Conservation (phyloP, 1,284 basidiomycete genomes). For the Melampsora abietis-canadensis region DNA sequence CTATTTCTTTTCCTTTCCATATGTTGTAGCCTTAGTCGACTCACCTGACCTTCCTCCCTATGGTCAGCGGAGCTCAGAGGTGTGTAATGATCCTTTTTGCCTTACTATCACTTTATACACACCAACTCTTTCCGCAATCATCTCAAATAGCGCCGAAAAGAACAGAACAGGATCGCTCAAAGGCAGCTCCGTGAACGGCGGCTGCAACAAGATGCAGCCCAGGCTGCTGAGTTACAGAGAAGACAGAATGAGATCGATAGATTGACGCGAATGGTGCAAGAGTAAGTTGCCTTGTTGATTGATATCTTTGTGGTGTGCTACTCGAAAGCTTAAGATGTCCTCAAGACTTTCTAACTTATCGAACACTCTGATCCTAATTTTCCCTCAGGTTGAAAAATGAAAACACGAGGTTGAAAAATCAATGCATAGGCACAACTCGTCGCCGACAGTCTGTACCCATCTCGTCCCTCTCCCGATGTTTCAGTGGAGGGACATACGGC, state of each 20-base stretch:
- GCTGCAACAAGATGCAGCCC: conserved; percentile 41
- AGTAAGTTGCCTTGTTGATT: conserved; percentile 16
- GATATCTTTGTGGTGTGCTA: too few species aligned
- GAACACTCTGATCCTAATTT: neutral
- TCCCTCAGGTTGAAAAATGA: conserved; percentile 24
- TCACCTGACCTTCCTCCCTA: conserved; percentile 41
- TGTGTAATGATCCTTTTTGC: neutral
- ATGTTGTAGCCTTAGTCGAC: conserved; percentile 33
- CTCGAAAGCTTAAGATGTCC: neutral
- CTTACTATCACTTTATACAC: neutral
- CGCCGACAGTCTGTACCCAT: conserved; percentile 43
- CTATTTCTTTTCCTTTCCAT: neutral
- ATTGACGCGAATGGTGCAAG: conserved; percentile 23
- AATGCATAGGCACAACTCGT: conserved; percentile 10
- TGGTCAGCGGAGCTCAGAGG: conserved; percentile 43
- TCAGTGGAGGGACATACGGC: conserved; percentile 16
- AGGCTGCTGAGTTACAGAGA: conserved; percentile 27
- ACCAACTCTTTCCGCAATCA: neutral
- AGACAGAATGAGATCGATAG: conserved; percentile 39
- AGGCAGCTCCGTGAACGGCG: conserved; percentile 41
- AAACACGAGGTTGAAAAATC: conserved; percentile 33
- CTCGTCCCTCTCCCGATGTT: conserved; percentile 36
- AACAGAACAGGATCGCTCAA: conserved; percentile 40
- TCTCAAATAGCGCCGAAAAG: conserved; percentile 34
- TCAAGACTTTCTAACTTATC: neutral